Evolutionary conservation across 805 yeast genomes (phyloP).

Genomic region (Nakazawaea populi): DNA sequence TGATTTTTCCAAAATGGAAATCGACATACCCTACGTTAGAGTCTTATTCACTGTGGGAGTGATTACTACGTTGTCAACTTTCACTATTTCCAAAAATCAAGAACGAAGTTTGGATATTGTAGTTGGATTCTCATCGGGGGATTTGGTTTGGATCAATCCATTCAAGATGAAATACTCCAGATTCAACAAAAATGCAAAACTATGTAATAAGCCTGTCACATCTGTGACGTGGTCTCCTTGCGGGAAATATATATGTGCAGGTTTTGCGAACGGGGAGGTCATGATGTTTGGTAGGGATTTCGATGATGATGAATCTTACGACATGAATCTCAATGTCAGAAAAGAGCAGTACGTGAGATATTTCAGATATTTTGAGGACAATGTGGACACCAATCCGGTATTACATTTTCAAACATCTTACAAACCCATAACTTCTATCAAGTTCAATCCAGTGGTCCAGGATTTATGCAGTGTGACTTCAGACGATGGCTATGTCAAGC

Average conservation of each 20-base stretch:
- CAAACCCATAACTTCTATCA: conserved; percentile 47
- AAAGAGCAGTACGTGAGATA: conserved; percentile 29
- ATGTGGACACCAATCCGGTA: conserved; percentile 32
- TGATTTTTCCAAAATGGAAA: conserved; percentile 33
- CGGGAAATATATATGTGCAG: conserved; percentile 47
- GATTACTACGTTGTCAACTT: conserved; percentile 33
- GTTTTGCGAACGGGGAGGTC: conserved; percentile 59
- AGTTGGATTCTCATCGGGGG: conserved; percentile 65
- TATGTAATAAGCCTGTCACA: conserved; percentile 34
- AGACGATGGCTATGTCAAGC: conserved; percentile 59
- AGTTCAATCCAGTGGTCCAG: conserved; percentile 33
- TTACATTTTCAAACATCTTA: conserved; percentile 61
- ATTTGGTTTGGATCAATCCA: conserved; percentile 55
- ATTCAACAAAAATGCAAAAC: conserved; percentile 43
- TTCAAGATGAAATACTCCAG: conserved; percentile 40
- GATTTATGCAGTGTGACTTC: conserved; percentile 45
- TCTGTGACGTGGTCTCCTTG: conserved; percentile 42
- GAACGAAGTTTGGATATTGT: conserved; percentile 42
- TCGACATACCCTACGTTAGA: conserved; percentile 37
- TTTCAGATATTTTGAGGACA: conserved; percentile 14
- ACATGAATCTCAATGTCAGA: conserved; percentile 16
- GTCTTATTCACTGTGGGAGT: conserved; percentile 32
- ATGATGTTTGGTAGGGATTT: conserved; percentile 42
- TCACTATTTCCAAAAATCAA: conserved; percentile 17
- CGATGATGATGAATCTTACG: conserved; percentile 37